Evolutionary conservation across 2,329 filamentous ascomycete species (phyloP).

Genomic region (Aspergillus carbonarius): DNA sequence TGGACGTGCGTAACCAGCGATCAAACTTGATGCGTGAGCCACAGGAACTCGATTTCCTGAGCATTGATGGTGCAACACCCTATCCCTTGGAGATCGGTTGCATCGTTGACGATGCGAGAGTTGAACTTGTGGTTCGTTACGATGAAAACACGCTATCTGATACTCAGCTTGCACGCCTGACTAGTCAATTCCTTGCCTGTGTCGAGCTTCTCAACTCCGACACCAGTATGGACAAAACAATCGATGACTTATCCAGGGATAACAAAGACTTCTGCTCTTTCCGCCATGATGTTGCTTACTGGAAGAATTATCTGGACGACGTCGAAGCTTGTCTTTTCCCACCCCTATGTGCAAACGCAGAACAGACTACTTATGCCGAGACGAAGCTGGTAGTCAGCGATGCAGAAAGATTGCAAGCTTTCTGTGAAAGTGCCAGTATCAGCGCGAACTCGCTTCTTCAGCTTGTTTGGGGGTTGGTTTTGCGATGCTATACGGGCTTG

Average conservation of each 20-base stretch:
- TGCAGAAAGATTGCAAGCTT: constrained; percentile 22
- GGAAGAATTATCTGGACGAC: constrained; percentile 47
- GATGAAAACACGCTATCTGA: constrained; percentile 9
- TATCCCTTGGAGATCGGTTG: constrained; percentile 15
- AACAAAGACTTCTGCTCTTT: constrained; percentile 23
- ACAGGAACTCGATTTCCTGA: neutral
- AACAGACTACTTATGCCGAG: constrained; percentile 9
- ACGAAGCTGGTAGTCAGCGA: constrained; percentile 21
- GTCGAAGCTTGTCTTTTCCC: constrained; percentile 51
- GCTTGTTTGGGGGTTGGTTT: constrained; percentile 46
- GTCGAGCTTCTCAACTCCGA: constrained; percentile 9
- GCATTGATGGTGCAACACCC: neutral
- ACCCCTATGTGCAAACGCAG: constrained; percentile 17
- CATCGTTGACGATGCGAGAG: neutral
- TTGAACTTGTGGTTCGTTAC: constrained; percentile 9
- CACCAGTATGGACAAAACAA: constrained; percentile 14
- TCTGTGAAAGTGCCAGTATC: constrained; percentile 23
- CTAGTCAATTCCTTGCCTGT: constrained; percentile 10
- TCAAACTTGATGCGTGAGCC: neutral
- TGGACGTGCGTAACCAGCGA: neutral
- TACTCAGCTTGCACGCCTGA: constrained; percentile 10
- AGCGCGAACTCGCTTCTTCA: constrained; percentile 33
- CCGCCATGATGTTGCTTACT: constrained; percentile 42
- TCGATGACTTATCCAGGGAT: constrained; percentile 21
- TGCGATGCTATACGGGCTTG: constrained; percentile 44